phyloP scores from a whole-genome alignment of 495 filamentous ascomycete species.

The Penicillium waksmanii region DNA sequence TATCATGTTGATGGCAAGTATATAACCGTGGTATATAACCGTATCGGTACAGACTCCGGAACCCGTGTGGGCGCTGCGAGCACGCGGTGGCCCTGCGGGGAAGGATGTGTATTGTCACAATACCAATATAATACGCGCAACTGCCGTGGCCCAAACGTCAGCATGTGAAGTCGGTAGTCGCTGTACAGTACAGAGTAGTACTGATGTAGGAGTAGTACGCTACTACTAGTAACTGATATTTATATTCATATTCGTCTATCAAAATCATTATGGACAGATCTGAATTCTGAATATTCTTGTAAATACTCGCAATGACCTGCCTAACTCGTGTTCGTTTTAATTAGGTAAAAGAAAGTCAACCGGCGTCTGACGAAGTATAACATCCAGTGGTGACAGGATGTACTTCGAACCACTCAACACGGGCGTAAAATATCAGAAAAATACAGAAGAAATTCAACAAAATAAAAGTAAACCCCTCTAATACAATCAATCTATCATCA shows the following conservation, averaged over 20 bases:
- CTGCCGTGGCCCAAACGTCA: slow-evolving; percentile 21
- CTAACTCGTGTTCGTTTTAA: slow-evolving; percentile 8
- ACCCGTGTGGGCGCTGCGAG: background rate
- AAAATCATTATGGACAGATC: no score
- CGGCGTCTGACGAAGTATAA: slow-evolving; percentile 15
- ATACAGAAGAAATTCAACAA: slow-evolving; percentile 1
- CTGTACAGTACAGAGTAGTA: background rate
- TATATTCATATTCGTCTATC: no score
- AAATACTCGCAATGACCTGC: background rate
- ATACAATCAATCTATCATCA: background rate
- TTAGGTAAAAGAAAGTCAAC: slow-evolving; percentile 22
- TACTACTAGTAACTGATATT: no score
- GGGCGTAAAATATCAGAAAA: background rate
- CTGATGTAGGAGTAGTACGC: background rate
- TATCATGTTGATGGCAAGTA: no score
- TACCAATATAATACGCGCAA: slow-evolving; percentile 12
- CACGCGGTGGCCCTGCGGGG: background rate
- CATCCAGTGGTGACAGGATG: slow-evolving; percentile 11
- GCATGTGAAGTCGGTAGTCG: slow-evolving; percentile 16
- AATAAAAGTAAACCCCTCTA: background rate
- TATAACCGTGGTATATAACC: background rate
- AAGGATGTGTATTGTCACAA: slow-evolving; percentile 2
- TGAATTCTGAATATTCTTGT: no score
- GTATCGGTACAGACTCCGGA: background rate
- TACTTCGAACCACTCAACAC: slow-evolving; percentile 4